Evolutionary conservation across 257 asterid genomes (phyloP), one percentile per base, ranked within the genome.

Genomic region (Solanum okadae): DNA sequence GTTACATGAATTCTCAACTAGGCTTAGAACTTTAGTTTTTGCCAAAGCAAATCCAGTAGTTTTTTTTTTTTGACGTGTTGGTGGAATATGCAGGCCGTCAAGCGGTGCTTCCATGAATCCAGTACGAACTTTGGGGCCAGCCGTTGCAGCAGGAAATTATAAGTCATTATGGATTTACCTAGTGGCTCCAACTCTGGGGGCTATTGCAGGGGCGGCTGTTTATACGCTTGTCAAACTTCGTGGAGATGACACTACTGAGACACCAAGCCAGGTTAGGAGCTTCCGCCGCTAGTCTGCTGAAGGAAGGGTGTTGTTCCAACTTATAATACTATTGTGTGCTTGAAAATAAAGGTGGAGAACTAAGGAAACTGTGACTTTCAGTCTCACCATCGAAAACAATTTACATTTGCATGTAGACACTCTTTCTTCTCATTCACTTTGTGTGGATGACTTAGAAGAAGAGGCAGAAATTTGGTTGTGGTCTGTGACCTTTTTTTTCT

Each of bases 51-150:
- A 27, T 79, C 85, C 10, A 79, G 38, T 42, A 42, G 1, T 27
- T 79, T 14, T 9, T 81, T 42, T 29, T 22, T 40, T 40, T 42
- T 18, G 15, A 44, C 31, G 38, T 23, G 44, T 65, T 79, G 73
- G 10, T 79, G 85, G 37, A 59, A 70, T 65, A 31, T 65, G 33
- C 49, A 95, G 98, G 92, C 96, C 96, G 61, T 94, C 98, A 1
- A 96, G 93, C 14, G 98, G 99, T 40, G 99, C 86, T 8, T 95
- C 99, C 1, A 96, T 96, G 99, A 96, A 96, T 90, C 99, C 98
- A 4, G 98, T 95, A 31, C 63, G 98, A 61, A 94, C 98, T 13
- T 90, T 96, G 40, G 98, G 99, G 22, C 99, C 99, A 15, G 99
- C 99, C 1, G 86, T 96, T 22, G 98, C 99, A 20, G 94, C 99